A percentile compares a stretch with the other conserved stretches of the same genome.
Evolutionary conservation across 495 filamentous ascomycete species (phyloP).

Genomic region (Podospora appendiculata): DNA sequence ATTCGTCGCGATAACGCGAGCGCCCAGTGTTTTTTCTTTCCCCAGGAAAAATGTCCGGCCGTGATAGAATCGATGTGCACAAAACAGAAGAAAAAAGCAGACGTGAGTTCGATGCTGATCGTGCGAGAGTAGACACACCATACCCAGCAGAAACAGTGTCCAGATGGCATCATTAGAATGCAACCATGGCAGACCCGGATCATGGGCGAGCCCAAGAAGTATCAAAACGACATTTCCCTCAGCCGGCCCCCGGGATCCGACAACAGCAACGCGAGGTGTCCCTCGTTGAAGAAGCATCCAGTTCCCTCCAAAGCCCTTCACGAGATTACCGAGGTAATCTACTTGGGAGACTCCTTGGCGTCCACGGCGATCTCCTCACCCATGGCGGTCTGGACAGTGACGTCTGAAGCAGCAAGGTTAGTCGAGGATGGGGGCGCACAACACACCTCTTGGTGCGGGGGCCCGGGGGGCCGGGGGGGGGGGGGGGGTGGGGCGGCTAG

Average conservation of each 20-base stretch:
- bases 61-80: slow-evolving; percentile 11
- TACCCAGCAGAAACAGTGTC: slow-evolving; percentile 12
- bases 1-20: slow-evolving; percentile 17
- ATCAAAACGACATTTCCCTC: slow-evolving; percentile 15
- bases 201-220: slow-evolving; percentile 19
- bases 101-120: slow-evolving; percentile 21
- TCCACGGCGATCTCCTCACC: slow-evolving; percentile 88
- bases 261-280: slow-evolving; percentile 6
- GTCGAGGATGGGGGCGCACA: not conserved
- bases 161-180: slow-evolving; percentile 12
- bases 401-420: slow-evolving; percentile 47
- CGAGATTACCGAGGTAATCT: slow-evolving; percentile 4
- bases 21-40: slow-evolving; percentile 16
- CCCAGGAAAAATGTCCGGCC: slow-evolving; percentile 13
- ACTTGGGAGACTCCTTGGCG: slow-evolving; percentile 75
- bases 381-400: slow-evolving; percentile 92
- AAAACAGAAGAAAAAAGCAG: slow-evolving; percentile 21
- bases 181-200: slow-evolving; percentile 10
- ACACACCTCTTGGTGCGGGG: no score
- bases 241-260: slow-evolving; percentile 8
- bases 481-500: not conserved
- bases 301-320: slow-evolving; percentile 6
- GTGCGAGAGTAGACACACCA: slow-evolving; percentile 7
- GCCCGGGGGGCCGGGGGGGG: no score
- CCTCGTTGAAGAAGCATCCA: slow-evolving; percentile 8